These are phyloP conservation scores for Inga laurina DNA, from an alignment of 306 rosid genomes.

Conservation along the genomic window DNA sequence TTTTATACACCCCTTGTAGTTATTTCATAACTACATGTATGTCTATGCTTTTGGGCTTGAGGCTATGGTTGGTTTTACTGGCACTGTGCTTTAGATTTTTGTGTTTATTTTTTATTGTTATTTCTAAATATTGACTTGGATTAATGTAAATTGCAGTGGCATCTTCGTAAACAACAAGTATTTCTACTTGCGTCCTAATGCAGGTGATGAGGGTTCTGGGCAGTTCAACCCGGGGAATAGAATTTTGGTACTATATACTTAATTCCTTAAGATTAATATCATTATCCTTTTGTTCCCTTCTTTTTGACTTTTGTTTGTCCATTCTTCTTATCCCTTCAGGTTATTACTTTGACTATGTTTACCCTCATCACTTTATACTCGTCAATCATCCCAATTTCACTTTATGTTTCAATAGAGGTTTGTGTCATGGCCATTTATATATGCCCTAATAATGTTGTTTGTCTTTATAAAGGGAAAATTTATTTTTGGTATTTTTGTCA, in stretches of 20 bases:
- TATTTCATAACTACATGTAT: not conserved
- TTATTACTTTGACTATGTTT: constrained; percentile 84
- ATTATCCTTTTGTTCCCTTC: constrained; percentile 14
- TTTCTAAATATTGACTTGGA: constrained; percentile 27
- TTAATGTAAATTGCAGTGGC: constrained; percentile 60
- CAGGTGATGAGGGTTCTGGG: constrained; percentile 52
- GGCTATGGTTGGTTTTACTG: not conserved
- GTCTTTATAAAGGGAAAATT: constrained; percentile 26
- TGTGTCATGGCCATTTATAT: constrained; percentile 38
- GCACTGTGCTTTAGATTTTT: not conserved
- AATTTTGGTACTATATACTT: constrained; percentile 64
- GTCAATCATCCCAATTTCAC: constrained; percentile 94
- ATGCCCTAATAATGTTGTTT: constrained; percentile 15
- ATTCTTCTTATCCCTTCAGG: constrained; percentile 57
- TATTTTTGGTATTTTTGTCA: constrained; percentile 40
- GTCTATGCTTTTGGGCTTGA: not conserved
- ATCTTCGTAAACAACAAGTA: constrained; percentile 72
- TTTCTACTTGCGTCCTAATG: constrained; percentile 75
- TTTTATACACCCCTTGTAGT: not conserved
- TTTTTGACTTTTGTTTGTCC: constrained; percentile 27
- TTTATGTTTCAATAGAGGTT: constrained; percentile 97
- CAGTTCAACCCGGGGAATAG: constrained; percentile 84
- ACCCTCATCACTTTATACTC: constrained; percentile 93
- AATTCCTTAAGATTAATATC: constrained; percentile 23
- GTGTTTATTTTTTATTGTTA: not conserved